These are phyloP conservation scores for Oryza officinalis DNA, from an alignment of 176 grass and related monocot genomes.

Conservation along the genomic window DNA sequence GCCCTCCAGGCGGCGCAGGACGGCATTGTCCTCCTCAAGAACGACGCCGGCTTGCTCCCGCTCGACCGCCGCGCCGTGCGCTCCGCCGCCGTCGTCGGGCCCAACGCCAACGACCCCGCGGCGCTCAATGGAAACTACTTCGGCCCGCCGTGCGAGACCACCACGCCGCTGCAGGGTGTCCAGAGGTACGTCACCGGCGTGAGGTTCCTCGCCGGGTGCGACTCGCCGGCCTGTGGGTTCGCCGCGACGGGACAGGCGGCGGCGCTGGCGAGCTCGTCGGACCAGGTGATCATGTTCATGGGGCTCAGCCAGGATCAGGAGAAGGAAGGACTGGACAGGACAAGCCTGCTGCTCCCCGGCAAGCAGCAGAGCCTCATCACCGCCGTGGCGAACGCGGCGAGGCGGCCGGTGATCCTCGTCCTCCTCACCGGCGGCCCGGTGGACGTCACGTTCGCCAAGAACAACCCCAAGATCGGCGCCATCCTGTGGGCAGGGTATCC, in stretches of 20 bases:
- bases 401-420: conserved; percentile 63
- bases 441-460: conserved; percentile 68
- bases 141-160: conserved; percentile 54
- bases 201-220: conserved; percentile 54
- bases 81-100: conserved; percentile 60
- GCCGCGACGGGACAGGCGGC: conserved; percentile 26
- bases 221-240: conserved; percentile 27
- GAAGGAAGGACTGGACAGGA: conserved; percentile 67
- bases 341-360: conserved; percentile 59
- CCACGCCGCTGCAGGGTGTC: conserved; percentile 47
- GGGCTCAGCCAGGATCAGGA: conserved; percentile 65
- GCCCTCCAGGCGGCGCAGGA: conserved; percentile 62
- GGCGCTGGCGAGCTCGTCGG: conserved; percentile 33
- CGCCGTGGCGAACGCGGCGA: conserved; percentile 49
- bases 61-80: conserved; percentile 7
- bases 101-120: conserved; percentile 40
- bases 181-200: conserved; percentile 21
- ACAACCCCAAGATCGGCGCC: conserved; percentile 46
- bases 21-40: conserved; percentile 86
- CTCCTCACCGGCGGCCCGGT: conserved; percentile 77
- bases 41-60: conserved; percentile 45
- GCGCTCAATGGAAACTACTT: conserved; percentile 70
- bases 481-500: conserved; percentile 88
- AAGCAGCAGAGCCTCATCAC: conserved; percentile 69
- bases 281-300: conserved; percentile 61